Evolutionary conservation across 805 yeast genomes (phyloP), one percentile per base, ranked within the genome.

Genomic region (Wickerhamomyces chaumierensis): DNA sequence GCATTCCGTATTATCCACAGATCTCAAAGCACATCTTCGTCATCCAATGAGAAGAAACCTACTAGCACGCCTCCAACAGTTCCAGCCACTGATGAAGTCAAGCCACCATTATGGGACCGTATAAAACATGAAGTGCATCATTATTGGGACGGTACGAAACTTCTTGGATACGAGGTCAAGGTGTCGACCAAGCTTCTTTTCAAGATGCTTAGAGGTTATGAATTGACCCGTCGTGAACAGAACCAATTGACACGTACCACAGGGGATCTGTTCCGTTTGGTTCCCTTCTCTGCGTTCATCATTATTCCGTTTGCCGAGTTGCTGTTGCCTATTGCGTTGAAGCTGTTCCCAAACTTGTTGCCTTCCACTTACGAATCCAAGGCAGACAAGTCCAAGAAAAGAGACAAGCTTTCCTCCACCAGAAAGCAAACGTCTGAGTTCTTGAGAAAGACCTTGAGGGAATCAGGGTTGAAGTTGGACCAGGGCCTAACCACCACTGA

Each of bases 71-170:
- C 12, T 33, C 7, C 23, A 29, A 18, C 31, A n/a, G 23, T 35
- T 18, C 14, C 25, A 14, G 25, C 31, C 4, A 19, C 31, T 3
- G 33, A 31, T 1, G 44, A 33, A 3, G 41, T 42, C 19, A 81
- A 81, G 52, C 60, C 62, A 32, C 62, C 86, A 1, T 34, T 84
- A n/a, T 80, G 88, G 94, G 80, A 78, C 34, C 80, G 77, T 56
- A 78, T 90, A 41, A 90, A 87, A 57, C 90, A 84, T 53, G 96
- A 83, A 59, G 85, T 81, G 4, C 73, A 75, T 37, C 98, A 90
- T 60, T 88, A 87, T 60, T 85, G 96, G 95, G 83, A 78, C 53
- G 98, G 98, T 39, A 88, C 98, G 17, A 90, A 88, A 62, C 72
- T 92, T 40, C 66, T 90, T 35, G 97, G 97, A 3, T 75, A 84